Conservation (phyloP, 371 early-diverging fungal genomes). For the Zychaea mexicana region DNA sequence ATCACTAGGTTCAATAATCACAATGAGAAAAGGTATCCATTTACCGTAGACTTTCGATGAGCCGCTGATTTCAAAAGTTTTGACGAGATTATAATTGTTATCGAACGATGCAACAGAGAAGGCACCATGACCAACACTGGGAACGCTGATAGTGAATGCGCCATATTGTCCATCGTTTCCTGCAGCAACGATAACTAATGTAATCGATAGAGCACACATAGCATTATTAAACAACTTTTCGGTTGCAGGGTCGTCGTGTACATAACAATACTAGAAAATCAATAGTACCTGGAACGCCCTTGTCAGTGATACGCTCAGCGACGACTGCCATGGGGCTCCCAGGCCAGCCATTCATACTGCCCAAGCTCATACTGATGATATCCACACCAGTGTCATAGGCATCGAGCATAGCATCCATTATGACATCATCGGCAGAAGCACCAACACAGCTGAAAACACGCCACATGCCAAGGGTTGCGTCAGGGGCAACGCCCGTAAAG, state of each 20-base stretch:
- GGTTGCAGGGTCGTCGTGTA: not conserved
- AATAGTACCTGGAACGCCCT: slow-evolving; percentile 28
- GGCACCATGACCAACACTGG: slow-evolving; percentile 48
- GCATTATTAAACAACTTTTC: not conserved
- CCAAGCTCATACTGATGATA: slow-evolving; percentile 67
- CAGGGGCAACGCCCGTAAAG: slow-evolving; percentile 65
- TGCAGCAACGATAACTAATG: slow-evolving; percentile 45
- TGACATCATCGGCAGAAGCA: slow-evolving; percentile 52
- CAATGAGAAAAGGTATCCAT: too few relatives aligned
- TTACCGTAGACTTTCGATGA: not conserved
- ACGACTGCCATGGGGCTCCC: slow-evolving; percentile 40
- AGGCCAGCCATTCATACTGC: slow-evolving; percentile 52
- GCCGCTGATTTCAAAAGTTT: slow-evolving; percentile 19
- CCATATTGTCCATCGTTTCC: slow-evolving; percentile 60
- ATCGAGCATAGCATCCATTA: slow-evolving; percentile 59
- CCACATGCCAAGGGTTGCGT: slow-evolving; percentile 54
- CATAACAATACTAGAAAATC: not conserved
- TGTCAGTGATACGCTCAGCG: slow-evolving; percentile 35
- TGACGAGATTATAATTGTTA: slow-evolving; percentile 28
- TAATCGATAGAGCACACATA: too few relatives aligned
- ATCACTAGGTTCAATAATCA: too few relatives aligned
- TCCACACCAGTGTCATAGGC: slow-evolving; percentile 60
- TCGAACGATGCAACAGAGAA: slow-evolving; percentile 62
- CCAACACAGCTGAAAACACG: slow-evolving; percentile 65
- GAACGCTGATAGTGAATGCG: slow-evolving; percentile 36